These are phyloP conservation scores for Leccinum huronense DNA, from an alignment of 1,284 basidiomycete genomes.

Conservation along the genomic window DNA sequence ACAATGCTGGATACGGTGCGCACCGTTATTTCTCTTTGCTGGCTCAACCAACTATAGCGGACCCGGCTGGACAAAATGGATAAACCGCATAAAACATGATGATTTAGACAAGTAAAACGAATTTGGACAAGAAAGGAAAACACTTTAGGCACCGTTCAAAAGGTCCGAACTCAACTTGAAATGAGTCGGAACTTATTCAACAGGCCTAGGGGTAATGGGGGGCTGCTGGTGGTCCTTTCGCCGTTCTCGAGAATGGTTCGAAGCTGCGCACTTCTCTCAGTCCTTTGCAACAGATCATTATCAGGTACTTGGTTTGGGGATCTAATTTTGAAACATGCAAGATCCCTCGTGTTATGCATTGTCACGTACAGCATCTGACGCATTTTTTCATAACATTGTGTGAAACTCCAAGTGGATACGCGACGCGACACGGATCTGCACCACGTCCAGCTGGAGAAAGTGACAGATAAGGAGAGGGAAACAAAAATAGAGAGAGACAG, in stretches of 20 bases:
- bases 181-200: background rate
- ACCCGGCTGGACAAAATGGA: too few species aligned
- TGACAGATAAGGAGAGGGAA: background rate
- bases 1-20: too few species aligned
- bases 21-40: too few species aligned
- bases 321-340: background rate
- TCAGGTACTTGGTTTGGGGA: background rate
- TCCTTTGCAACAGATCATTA: background rate
- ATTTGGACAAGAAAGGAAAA: too few species aligned
- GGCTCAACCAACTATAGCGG: slow-evolving; percentile 13
- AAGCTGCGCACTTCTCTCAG: background rate
- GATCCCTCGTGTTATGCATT: slow-evolving; percentile 1
- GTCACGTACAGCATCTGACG: slow-evolving; percentile 1
- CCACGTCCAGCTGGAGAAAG: background rate
- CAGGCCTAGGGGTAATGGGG: background rate
- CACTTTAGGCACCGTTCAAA: background rate
- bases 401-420: background rate
- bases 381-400: slow-evolving; percentile 5
- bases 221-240: background rate
- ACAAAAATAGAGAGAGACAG: background rate
- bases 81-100: too few species aligned
- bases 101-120: too few species aligned
- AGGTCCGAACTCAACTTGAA: background rate
- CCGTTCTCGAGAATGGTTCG: background rate
- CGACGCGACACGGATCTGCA: slow-evolving; percentile 3